Conservation (phyloP, 2,329 filamentous ascomycete genomes). For the Fusarium napiforme region DNA sequence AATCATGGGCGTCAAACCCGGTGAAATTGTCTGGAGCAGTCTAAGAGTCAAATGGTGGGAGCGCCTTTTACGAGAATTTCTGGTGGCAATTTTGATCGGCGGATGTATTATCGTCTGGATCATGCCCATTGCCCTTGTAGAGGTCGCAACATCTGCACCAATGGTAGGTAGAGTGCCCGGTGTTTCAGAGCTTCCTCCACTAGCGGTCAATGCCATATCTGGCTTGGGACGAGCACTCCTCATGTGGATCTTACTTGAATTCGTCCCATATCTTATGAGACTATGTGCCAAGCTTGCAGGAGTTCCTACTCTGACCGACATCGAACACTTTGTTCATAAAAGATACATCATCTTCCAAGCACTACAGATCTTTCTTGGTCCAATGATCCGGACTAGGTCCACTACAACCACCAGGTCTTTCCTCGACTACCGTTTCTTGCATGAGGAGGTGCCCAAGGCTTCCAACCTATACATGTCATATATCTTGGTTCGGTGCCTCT, state of each 20-base stretch:
- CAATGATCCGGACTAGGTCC: not conserved
- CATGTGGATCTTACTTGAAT: accelerated
- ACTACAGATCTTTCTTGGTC: not conserved
- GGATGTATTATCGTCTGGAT: not conserved
- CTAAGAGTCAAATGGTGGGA: not conserved
- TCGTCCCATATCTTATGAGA: not conserved
- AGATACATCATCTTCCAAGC: not conserved
- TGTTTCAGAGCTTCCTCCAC: not conserved
- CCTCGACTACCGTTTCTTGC: not conserved
- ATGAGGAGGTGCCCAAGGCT: accelerated
- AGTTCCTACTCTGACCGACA: accelerated
- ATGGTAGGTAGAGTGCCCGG: accelerated
- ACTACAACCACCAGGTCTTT: accelerated
- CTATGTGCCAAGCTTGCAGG: not conserved
- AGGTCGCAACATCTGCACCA: accelerated
- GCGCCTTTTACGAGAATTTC: not conserved
- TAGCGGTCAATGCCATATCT: not conserved
- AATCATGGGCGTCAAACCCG: not conserved
- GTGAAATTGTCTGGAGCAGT: not conserved
- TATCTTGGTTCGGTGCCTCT: not conserved
- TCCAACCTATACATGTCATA: not conserved
- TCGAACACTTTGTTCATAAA: not conserved
- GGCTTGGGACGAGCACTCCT: not conserved
- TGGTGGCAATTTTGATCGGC: accelerated
- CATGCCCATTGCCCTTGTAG: not conserved